Evolutionary conservation across 2,329 filamentous ascomycete species (phyloP), one percentile per base, ranked within the genome.

Genomic region (Xylaria arbuscula): DNA sequence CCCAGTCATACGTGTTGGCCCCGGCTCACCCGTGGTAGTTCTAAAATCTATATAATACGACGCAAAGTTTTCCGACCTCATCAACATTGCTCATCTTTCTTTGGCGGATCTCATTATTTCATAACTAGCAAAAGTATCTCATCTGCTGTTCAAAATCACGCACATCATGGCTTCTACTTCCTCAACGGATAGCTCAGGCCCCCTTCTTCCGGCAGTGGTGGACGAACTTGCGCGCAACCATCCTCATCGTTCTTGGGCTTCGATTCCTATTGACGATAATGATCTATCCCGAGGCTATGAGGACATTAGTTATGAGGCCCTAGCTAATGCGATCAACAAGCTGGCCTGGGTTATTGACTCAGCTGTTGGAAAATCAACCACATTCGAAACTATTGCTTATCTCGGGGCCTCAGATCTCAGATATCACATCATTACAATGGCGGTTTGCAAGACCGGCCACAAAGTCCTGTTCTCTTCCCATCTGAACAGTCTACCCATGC

Each of bases 351-450:
- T 71, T 38, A 71, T 75, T 42, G 67, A 72, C 24, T 38, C 40
- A 2, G 11, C 65, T 6, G 45, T 75, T 15, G 71, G 72, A 3
- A 62, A 53, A 34, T 72, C 73, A 3, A 70, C 62, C 17, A 66
- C 68, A 1, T 72, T 72, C 32, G 72, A 73, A 36, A 70, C 68
- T 2, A 61, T 74, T 5, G 68, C 72, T 0, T 74, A 74, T 45
- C 67, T 73, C 10, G 73, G 73, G 6, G 47, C 59, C 6, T 53
- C 67, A 2, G 73, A 75, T 64, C 32, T 73, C 7, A 66, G 73
- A 34, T 75, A 74, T 19, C 72, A 74, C 32, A 73, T 75, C 60
- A 66, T 75, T 5, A 63, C 73, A 59, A 72, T 75, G 70, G 72
- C 73, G 6, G 70, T 68, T n/a, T 71, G 67, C 40, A 75, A 75